Conservation (phyloP, 305 asterid species). For the Solanum hybrid region DNA sequence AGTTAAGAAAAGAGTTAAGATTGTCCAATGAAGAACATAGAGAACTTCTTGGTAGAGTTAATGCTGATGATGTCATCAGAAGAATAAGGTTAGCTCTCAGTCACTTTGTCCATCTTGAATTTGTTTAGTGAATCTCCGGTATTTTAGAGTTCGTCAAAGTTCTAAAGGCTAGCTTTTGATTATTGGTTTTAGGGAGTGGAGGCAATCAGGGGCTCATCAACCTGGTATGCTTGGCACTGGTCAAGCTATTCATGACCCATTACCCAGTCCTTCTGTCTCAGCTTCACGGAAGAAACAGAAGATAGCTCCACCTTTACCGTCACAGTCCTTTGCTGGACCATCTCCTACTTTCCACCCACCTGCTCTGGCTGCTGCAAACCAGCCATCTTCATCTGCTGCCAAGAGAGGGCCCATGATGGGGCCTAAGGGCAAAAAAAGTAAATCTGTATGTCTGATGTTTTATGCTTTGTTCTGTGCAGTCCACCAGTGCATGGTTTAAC, state of each 20-base stretch:
- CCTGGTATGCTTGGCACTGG: slow-evolving; percentile 44
- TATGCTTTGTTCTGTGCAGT: background rate
- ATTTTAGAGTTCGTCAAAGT: background rate
- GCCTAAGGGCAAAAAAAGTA: slow-evolving; percentile 48
- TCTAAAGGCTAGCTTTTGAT: slow-evolving; percentile 6
- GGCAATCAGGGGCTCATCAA: slow-evolving; percentile 58
- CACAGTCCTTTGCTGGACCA: slow-evolving; percentile 70
- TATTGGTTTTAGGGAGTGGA: slow-evolving; percentile 55
- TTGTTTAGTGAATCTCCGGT: background rate
- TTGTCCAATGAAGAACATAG: slow-evolving; percentile 81
- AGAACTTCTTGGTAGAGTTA: slow-evolving; percentile 62
- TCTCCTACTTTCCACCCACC: slow-evolving; percentile 64
- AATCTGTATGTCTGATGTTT: slow-evolving; percentile 41
- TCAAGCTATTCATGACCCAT: slow-evolving; percentile 62
- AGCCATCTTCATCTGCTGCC: slow-evolving; percentile 50
- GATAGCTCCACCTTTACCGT: slow-evolving; percentile 44
- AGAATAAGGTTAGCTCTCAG: slow-evolving; percentile 57
- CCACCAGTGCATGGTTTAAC: slow-evolving; percentile 8
- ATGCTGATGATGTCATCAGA: slow-evolving; percentile 65
- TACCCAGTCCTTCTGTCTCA: slow-evolving; percentile 75
- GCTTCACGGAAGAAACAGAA: slow-evolving; percentile 82
- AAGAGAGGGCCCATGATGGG: slow-evolving; percentile 50
- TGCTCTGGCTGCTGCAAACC: slow-evolving; percentile 43
- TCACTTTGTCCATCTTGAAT: background rate
- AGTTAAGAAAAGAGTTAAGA: slow-evolving; percentile 75